Evolutionary conservation across 2,329 filamentous ascomycete species (phyloP).

Genomic region (Phoma sp.): DNA sequence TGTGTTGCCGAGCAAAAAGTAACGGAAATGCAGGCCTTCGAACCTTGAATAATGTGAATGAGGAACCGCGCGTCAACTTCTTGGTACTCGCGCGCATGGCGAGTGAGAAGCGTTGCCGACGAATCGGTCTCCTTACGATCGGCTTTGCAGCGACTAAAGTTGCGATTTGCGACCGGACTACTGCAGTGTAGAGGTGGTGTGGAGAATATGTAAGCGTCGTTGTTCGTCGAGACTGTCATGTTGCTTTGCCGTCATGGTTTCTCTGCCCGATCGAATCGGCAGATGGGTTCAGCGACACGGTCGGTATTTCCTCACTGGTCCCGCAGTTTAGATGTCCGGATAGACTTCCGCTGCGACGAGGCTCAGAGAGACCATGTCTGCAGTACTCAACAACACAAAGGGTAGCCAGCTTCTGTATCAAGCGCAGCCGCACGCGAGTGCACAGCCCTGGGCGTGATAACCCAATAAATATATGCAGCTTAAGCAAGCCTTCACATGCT

Average conservation of each 20-base stretch:
- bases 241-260: conserved; percentile 2
- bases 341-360: background rate
- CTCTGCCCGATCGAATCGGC: conserved; percentile 1
- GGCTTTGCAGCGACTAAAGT: conserved; percentile 5
- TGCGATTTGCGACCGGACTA: background rate
- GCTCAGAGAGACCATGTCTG: background rate
- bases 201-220: conserved; percentile 1
- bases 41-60: background rate
- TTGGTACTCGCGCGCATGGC: background rate
- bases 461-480: background rate
- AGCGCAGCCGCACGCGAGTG: background rate
- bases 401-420: background rate
- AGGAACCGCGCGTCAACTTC: conserved; percentile 10
- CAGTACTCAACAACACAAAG: background rate
- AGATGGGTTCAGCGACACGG: background rate
- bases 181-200: conserved; percentile 9
- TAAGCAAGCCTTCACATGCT: conserved; percentile 12
- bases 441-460: background rate
- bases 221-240: background rate
- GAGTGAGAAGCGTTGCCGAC: conserved; percentile 3
- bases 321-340: background rate
- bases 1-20: background rate
- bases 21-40: background rate
- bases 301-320: background rate
- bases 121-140: background rate